Evolutionary conservation across 2,329 filamentous ascomycete genomes (phyloP).

Genomic region (Cladosporium oxysporum): DNA sequence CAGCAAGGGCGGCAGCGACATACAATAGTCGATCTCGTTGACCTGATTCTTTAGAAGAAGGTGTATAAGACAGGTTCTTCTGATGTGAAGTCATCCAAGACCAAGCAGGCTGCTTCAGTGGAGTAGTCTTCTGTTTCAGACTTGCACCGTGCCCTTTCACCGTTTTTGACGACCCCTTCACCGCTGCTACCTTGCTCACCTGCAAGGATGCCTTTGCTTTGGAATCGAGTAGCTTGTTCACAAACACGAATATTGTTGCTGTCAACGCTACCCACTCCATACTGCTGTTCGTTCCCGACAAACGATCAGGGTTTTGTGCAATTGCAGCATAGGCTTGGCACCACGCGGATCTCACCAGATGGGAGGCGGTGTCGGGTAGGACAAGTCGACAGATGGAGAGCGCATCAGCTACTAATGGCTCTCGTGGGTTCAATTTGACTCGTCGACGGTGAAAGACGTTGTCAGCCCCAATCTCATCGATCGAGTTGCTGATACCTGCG

Average conservation of each 20-base stretch:
- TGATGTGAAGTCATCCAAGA: constrained; percentile 25
- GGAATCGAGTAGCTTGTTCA: constrained; percentile 33
- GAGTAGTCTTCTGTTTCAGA: background rate
- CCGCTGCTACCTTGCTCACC: constrained; percentile 29
- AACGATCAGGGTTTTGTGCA: constrained; percentile 17
- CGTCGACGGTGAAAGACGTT: constrained; percentile 33
- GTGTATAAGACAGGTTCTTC: background rate
- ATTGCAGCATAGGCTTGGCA: constrained; percentile 32
- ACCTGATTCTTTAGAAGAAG: constrained; percentile 20
- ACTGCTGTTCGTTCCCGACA: constrained; percentile 23
- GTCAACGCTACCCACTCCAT: constrained; percentile 43
- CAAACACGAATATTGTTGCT: constrained; percentile 43
- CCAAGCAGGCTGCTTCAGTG: constrained; percentile 25
- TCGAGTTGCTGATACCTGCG: constrained; percentile 26
- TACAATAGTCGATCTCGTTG: constrained; percentile 30
- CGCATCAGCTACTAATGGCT: constrained; percentile 27
- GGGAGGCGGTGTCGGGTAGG: constrained; percentile 30
- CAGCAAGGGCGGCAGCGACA: constrained; percentile 30
- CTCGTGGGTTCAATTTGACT: constrained; percentile 31
- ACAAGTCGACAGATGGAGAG: constrained; percentile 33
- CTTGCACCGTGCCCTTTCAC: background rate
- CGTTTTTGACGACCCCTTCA: constrained; percentile 17
- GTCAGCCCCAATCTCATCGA: constrained; percentile 31
- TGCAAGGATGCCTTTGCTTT: constrained; percentile 33
- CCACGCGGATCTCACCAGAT: constrained; percentile 32